Conservation (phyloP, 1,284 basidiomycete species). For the Stereum hirsutum region DNA sequence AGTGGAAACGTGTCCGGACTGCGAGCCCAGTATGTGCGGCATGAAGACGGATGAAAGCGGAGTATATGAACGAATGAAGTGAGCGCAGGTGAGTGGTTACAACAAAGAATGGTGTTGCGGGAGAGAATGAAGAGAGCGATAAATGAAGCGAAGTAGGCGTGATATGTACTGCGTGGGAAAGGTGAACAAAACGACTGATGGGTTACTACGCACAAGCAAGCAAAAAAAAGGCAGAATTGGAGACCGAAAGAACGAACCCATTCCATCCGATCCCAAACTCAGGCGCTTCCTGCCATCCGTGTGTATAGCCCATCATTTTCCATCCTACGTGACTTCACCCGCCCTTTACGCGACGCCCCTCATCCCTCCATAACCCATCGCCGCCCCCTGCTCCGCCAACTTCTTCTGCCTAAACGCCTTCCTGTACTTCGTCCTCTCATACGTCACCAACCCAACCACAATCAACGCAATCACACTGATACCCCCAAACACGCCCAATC, state of each 20-base stretch:
- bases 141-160: no score
- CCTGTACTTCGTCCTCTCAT: constrained; percentile 75
- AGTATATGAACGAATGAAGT: no score
- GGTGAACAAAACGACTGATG: neutral
- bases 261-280: neutral
- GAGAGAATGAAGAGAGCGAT: no score
- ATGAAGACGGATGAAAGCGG: no score
- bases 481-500: constrained; percentile 72
- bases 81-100: no score
- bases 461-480: constrained; percentile 72
- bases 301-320: neutral
- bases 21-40: no score
- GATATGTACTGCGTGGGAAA: neutral
- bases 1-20: no score
- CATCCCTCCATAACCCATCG: constrained; percentile 57
- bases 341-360: constrained; percentile 11
- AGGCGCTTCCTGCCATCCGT: neutral
- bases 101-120: no score
- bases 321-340: neutral
- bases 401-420: constrained; percentile 72
- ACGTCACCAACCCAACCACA: constrained; percentile 73
- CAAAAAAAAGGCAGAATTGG: neutral
- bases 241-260: neutral
- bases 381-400: constrained; percentile 54
- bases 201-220: neutral